Percentiles rank a stretch among this genome's conserved stretches.
These are phyloP conservation scores for Penicillium sp. DNA, from an alignment of 2,329 filamentous ascomycete species.

Conservation along the genomic window DNA sequence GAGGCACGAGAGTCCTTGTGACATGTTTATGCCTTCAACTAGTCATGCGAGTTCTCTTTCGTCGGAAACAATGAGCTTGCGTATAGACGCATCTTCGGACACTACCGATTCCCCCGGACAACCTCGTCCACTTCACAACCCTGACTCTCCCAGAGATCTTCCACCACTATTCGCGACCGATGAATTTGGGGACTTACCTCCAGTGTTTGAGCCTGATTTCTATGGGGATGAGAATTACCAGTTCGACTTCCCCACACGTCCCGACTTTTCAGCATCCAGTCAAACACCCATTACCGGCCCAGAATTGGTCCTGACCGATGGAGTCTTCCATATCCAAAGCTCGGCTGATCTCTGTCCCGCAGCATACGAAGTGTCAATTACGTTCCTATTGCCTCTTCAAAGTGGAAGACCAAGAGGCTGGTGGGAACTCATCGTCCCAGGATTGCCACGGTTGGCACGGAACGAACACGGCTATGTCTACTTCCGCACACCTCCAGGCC, in stretches of 20 bases:
- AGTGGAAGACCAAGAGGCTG: slow-evolving; percentile 23
- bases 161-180: too few relatives aligned
- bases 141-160: too few relatives aligned
- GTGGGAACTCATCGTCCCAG: slow-evolving; percentile 28
- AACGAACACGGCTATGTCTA: slow-evolving; percentile 29
- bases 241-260: neutral
- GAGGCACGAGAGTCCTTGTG: slow-evolving; percentile 12
- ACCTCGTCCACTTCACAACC: too few relatives aligned
- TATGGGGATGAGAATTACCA: neutral
- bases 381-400: slow-evolving; percentile 15
- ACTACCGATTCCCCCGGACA: neutral
- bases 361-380: slow-evolving; percentile 24
- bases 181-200: too few relatives aligned
- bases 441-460: slow-evolving; percentile 26
- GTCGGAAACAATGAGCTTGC: neutral
- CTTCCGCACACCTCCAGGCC: slow-evolving; percentile 26
- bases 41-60: neutral
- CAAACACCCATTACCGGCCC: neutral
- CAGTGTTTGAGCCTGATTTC: neutral
- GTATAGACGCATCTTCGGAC: neutral
- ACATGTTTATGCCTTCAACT: neutral
- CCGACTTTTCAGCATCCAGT: neutral
- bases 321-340: slow-evolving; percentile 19
- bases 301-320: slow-evolving; percentile 15
- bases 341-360: slow-evolving; percentile 10